Evolutionary conservation across 768 basidiomycete species (phyloP), one percentile per base, ranked within the genome.

Genomic region (Austroboletus eburneus): DNA sequence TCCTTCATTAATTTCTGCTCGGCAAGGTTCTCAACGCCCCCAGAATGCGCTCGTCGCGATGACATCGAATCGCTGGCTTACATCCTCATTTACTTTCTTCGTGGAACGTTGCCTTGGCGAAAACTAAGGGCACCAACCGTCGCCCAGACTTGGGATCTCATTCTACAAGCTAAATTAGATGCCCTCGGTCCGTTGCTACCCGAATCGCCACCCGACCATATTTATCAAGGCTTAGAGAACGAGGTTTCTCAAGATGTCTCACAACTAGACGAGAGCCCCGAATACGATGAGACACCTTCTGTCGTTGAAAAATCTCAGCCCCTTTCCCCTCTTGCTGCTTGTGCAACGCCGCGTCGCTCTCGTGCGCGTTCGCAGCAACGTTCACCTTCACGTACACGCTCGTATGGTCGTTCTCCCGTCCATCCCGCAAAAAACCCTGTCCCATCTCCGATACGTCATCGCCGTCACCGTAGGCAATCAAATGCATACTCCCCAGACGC

Each of bases 1-100:
- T 72, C 23, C 29, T 21, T 24, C 10, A 39, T 37, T 9, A 4
- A 16, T 1, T 33, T n/a, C 22, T 20, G 24, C 21, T 9, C n/a
- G n/a, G 9, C 9, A 16, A 10, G 3, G 5, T 22, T 8, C 13
- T 38, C 42, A 29, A 51, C 30, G 18, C 25, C 18, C 22, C 43
- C 62, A 82, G 87, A 90, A 64, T 81, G 80, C 10, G 84, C 85
- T 6, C 78, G 87, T 39, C 76, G 87, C 32, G 87, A 90, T 55
- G 87, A 90, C 58, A 76, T 90, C 47, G 87, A 89, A 66, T 81
- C 81, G 0, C 71, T 90, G 7, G 83, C 87, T 0, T 90, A 90
- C 67, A 86, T 88, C 84, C 76, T 89, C 49, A 80, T 88, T 35
- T 88, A 89, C 57, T 88, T 90, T 64, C 66, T 88, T 13, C 81